Conservation (phyloP, 1,284 basidiomycete genomes). For the Cystobasidium slooffiae region DNA sequence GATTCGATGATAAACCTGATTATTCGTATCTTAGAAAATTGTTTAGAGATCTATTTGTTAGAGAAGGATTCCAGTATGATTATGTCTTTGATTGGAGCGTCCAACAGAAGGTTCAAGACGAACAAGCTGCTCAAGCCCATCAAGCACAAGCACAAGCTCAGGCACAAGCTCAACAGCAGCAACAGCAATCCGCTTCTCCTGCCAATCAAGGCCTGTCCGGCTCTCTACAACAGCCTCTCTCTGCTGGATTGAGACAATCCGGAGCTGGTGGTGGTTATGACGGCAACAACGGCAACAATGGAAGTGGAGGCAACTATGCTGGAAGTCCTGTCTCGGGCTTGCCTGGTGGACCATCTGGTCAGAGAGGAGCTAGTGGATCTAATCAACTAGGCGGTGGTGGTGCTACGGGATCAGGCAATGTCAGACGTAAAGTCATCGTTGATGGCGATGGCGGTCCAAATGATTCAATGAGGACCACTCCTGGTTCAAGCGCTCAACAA, state of each 20-base stretch:
- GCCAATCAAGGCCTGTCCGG: constrained; percentile 21
- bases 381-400: not conserved
- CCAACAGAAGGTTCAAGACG: constrained; percentile 61
- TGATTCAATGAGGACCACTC: constrained; percentile 32
- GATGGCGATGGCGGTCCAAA: constrained; percentile 24
- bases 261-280: constrained; percentile 16
- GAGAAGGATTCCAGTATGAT: constrained; percentile 96
- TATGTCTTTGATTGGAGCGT: constrained; percentile 99
- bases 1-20: constrained; percentile 89
- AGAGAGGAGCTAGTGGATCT: not conserved
- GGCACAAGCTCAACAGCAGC: constrained; percentile 7
- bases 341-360: constrained; percentile 14
- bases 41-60: constrained; percentile 95
- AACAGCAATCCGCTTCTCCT: constrained; percentile 21
- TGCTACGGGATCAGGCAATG: constrained; percentile 5
- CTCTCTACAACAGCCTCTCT: constrained; percentile 14
- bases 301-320: not conserved
- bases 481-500: constrained; percentile 12
- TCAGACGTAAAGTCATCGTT: constrained; percentile 34
- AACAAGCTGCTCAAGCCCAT: constrained; percentile 30
- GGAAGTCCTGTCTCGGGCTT: constrained; percentile 9
- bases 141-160: constrained; percentile 20
- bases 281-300: not conserved
- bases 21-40: constrained; percentile 97
- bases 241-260: constrained; percentile 25